phyloP scores from a whole-genome alignment of 2,329 filamentous ascomycete genomes.

The Stemphylium beticola region DNA sequence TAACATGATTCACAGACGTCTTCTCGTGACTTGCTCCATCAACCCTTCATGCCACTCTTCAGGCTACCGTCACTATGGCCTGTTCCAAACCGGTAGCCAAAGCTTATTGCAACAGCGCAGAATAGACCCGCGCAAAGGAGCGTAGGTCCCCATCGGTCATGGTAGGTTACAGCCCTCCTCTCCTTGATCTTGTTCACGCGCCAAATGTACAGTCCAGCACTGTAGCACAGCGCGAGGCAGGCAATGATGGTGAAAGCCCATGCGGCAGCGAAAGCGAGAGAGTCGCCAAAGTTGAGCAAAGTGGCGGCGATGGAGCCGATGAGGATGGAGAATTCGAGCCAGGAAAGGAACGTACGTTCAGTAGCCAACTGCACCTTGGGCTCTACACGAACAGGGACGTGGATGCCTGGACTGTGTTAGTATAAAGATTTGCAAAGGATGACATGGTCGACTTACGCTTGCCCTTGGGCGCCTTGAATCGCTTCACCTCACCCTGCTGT shows the following conservation, averaged over 20 bases:
- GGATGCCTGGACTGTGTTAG: constrained; percentile 67
- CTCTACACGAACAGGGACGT: constrained; percentile 93
- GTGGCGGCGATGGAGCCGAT: constrained; percentile 65
- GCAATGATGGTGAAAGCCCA: constrained; percentile 85
- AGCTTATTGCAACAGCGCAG: constrained; percentile 76
- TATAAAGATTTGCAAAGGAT: not conserved
- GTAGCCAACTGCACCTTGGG: constrained; percentile 98
- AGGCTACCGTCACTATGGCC: constrained; percentile 57
- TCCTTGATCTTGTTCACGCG: constrained; percentile 84
- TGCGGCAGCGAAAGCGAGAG: constrained; percentile 52
- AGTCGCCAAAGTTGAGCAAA: constrained; percentile 50
- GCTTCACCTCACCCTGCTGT: constrained; percentile 50
- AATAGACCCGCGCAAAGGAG: constrained; percentile 76
- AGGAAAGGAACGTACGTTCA: constrained; percentile 93
- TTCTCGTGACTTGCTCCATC: not conserved
- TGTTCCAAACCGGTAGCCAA: constrained; percentile 73
- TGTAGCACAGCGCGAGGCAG: constrained; percentile 79
- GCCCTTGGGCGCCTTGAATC: constrained; percentile 75
- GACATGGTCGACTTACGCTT: constrained; percentile 57
- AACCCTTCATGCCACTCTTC: constrained; percentile 25
- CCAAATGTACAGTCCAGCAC: constrained; percentile 84
- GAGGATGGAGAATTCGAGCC: constrained; percentile 97
- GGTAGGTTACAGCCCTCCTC: constrained; percentile 84
- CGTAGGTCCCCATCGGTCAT: constrained; percentile 86
- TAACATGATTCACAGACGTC: no score